phyloP scores from a whole-genome alignment of 805 yeast species.

The Priceomyces fermenticarens region DNA sequence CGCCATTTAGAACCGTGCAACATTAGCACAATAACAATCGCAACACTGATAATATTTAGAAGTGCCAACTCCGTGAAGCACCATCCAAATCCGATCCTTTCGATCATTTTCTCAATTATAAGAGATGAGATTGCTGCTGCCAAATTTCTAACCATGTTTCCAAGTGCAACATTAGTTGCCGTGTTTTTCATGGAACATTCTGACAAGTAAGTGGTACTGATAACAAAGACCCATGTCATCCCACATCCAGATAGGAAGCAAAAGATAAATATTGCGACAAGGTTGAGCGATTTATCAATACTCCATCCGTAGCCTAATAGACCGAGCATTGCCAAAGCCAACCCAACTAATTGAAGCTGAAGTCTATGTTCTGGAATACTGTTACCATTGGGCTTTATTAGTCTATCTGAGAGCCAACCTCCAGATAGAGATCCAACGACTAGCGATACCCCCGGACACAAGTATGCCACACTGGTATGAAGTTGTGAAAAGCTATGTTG shows the following conservation, averaged over 20 bases:
- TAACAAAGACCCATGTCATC: slow-evolving; percentile 53
- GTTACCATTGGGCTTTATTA: slow-evolving; percentile 20
- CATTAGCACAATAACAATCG: slow-evolving; percentile 14
- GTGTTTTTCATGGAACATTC: slow-evolving; percentile 50
- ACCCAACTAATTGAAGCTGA: slow-evolving; percentile 42
- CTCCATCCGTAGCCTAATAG: slow-evolving; percentile 55
- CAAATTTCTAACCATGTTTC: slow-evolving; percentile 49
- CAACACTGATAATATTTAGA: slow-evolving; percentile 17
- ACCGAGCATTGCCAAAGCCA: slow-evolving; percentile 41
- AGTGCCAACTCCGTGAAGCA: slow-evolving; percentile 51
- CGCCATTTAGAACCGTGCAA: slow-evolving; percentile 25
- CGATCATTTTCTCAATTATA: slow-evolving; percentile 32
- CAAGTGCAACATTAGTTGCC: slow-evolving; percentile 52
- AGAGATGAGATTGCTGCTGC: slow-evolving; percentile 55
- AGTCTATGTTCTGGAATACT: slow-evolving; percentile 48
- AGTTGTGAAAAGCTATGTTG: slow-evolving; percentile 35
- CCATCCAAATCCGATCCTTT: slow-evolving; percentile 49
- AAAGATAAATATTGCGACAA: slow-evolving; percentile 40
- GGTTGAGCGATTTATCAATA: slow-evolving; percentile 34
- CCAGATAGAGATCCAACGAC: slow-evolving; percentile 47
- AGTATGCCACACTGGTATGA: slow-evolving; percentile 43
- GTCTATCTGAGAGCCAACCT: slow-evolving; percentile 46
- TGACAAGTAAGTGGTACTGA: slow-evolving; percentile 52
- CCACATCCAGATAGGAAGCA: slow-evolving; percentile 50
- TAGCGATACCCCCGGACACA: slow-evolving; percentile 53